phyloP scores from a whole-genome alignment of 2,329 filamentous ascomycete species.

The Fusarium nanum region DNA sequence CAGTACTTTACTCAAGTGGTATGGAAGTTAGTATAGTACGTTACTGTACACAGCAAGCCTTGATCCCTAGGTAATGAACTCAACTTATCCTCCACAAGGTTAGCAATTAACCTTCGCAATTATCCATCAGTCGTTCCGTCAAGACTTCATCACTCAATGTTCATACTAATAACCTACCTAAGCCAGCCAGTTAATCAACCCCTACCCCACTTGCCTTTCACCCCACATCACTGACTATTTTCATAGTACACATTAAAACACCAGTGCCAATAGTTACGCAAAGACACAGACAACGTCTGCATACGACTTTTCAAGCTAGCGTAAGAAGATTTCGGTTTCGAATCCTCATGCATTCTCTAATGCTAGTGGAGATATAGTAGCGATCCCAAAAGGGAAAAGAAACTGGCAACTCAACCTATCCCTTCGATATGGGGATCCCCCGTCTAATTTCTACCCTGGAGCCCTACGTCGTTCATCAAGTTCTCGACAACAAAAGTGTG shows the following conservation, averaged over 20 bases:
- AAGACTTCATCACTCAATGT: not conserved
- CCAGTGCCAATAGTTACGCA: not conserved
- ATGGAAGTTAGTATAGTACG: not conserved
- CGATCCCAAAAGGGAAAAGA: not conserved
- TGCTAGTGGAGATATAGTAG: not conserved
- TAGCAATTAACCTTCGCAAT: not conserved
- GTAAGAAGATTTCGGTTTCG: not conserved
- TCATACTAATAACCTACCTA: not conserved
- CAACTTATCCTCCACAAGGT: not conserved
- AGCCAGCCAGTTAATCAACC: not conserved
- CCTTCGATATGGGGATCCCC: conserved; percentile 67
- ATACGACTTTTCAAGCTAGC: not conserved
- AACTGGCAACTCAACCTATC: not conserved
- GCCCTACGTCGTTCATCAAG: conserved; percentile 60
- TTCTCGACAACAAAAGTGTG: conserved; percentile 57
- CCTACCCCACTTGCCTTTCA: not conserved
- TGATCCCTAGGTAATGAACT: not conserved
- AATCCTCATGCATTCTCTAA: not conserved
- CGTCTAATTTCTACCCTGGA: conserved; percentile 65
- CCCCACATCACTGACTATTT: not conserved
- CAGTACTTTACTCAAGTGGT: not conserved
- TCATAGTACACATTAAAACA: not conserved
- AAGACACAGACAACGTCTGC: not conserved
- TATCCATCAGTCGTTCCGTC: not conserved
- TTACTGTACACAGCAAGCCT: not conserved